Percentiles rank a stretch among this genome's conserved stretches.
phyloP scores from a whole-genome alignment of 495 filamentous ascomycete genomes.

The Hyphodiscus hymeniophilus region DNA sequence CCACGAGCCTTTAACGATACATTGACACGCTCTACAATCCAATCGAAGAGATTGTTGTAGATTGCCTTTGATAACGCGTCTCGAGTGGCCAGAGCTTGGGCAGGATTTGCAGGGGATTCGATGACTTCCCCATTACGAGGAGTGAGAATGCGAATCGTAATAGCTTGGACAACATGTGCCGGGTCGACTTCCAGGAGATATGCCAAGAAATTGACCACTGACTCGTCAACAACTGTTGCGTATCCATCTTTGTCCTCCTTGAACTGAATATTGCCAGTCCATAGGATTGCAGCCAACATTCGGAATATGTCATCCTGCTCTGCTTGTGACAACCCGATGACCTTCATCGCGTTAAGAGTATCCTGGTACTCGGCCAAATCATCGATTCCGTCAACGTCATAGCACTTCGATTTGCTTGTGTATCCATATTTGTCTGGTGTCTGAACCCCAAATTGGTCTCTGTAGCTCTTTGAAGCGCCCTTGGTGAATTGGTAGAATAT shows the following conservation, averaged over 20 bases:
- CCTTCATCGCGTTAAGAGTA: conserved; percentile 86
- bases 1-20: conserved; percentile 75
- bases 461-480: conserved; percentile 76
- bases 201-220: conserved; percentile 86
- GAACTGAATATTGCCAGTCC: conserved; percentile 92
- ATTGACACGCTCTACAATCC: conserved; percentile 94
- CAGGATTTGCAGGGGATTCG: conserved; percentile 83
- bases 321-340: conserved; percentile 78
- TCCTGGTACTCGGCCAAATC: conserved; percentile 86
- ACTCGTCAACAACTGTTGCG: conserved; percentile 75
- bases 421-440: conserved; percentile 92
- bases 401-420: conserved; percentile 88
- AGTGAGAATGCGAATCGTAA: conserved; percentile 85
- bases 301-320: conserved; percentile 98
- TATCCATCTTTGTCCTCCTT: conserved; percentile 82
- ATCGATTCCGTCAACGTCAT: conserved; percentile 87
- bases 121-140: conserved; percentile 81
- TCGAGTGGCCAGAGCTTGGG: conserved; percentile 85
- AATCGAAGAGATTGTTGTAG: conserved; percentile 97
- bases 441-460: conserved; percentile 81
- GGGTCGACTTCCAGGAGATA: conserved; percentile 88
- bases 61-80: conserved; percentile 93
- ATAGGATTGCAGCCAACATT: conserved; percentile 87
- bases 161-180: conserved; percentile 71
- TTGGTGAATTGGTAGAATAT: conserved; percentile 99